These are phyloP conservation scores for Dryas integrifolia DNA, from an alignment of 331 rosid genomes.

Conservation along the genomic window DNA sequence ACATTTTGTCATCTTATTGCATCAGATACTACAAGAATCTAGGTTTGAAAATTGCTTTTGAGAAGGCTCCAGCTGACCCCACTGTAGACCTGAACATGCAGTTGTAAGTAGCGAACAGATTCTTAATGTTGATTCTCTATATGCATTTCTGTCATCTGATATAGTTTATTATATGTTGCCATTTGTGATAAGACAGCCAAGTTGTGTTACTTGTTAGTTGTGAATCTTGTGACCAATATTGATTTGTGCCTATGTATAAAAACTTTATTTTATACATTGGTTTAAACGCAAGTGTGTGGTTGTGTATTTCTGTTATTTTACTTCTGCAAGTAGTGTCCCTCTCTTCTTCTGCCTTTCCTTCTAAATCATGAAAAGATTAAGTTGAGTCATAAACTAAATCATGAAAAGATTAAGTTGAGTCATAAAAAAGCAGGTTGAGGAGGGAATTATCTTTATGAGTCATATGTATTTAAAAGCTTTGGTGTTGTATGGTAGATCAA, in stretches of 20 bases:
- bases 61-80: slow-evolving; percentile 85
- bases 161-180: not conserved
- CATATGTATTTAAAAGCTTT: slow-evolving; percentile 19
- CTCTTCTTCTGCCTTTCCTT: not conserved
- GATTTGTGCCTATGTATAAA: not conserved
- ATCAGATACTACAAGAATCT: slow-evolving; percentile 65
- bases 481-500: slow-evolving; percentile 56
- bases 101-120: slow-evolving; percentile 53
- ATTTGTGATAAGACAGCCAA: not conserved
- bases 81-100: slow-evolving; percentile 95
- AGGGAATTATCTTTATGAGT: not conserved
- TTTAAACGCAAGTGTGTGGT: not conserved
- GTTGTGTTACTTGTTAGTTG: not conserved
- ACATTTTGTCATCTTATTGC: slow-evolving; percentile 17
- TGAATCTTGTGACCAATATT: not conserved
- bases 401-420: not conserved
- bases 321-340: not conserved
- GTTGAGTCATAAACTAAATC: too few relatives aligned
- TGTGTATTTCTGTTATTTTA: not conserved
- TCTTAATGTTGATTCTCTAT: slow-evolving; percentile 6
- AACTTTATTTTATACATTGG: not conserved
- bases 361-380: not conserved
- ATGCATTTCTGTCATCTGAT: not conserved
- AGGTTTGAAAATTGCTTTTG: slow-evolving; percentile 65
- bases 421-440: not conserved